A percentile compares a stretch with the other conserved stretches of the same genome.
Evolutionary conservation across 495 filamentous ascomycete species (phyloP).

Genomic region (Aspergillus carlsbadensis): DNA sequence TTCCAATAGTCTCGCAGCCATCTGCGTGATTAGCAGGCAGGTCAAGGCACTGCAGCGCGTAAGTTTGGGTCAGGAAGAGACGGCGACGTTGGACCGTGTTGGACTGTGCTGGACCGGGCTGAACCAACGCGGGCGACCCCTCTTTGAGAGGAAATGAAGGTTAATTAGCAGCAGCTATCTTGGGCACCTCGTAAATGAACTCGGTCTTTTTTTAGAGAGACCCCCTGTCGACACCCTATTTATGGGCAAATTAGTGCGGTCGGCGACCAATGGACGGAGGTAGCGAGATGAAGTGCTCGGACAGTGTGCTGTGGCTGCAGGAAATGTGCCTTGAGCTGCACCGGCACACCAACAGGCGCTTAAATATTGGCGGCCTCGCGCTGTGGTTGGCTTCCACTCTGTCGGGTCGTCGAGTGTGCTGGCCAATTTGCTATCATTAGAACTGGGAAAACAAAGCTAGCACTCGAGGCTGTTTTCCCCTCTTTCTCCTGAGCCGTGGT

Average conservation of each 20-base stretch:
- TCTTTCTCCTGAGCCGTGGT: background rate
- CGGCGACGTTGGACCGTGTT: too few relatives aligned
- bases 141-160: too few relatives aligned
- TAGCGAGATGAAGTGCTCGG: constrained; percentile 2
- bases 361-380: constrained; percentile 19
- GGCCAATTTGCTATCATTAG: constrained; percentile 23
- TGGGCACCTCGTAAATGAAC: too few relatives aligned
- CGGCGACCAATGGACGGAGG: background rate
- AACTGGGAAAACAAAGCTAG: constrained; percentile 15
- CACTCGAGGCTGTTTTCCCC: constrained; percentile 10
- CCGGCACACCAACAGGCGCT: constrained; percentile 31
- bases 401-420: constrained; percentile 6
- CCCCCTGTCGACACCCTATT: background rate
- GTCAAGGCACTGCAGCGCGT: background rate
- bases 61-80: background rate
- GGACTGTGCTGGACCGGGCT: too few relatives aligned
- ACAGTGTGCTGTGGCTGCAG: constrained; percentile 26
- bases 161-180: too few relatives aligned
- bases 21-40: background rate
- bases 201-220: background rate
- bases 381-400: constrained; percentile 19
- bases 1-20: background rate
- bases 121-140: too few relatives aligned
- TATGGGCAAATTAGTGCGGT: constrained; percentile 14
- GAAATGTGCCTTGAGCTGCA: constrained; percentile 12